Percentiles rank a stretch among this genome's conserved stretches.
Conservation (phyloP, 345 rosid species). For the Durio zibethinus region DNA sequence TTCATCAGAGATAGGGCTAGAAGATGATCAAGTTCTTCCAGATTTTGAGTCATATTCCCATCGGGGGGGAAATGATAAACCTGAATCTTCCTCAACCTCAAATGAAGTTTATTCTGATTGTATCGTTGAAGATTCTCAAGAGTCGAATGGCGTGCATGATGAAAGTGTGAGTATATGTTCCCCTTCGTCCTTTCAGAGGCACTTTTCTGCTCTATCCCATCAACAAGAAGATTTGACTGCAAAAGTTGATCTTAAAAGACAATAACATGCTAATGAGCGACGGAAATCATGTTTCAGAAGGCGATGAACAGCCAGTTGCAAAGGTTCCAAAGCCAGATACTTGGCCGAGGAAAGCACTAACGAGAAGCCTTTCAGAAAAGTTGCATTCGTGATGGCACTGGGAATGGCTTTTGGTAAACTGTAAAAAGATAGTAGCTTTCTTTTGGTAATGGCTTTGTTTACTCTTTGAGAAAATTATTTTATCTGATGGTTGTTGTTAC, state of each 20-base stretch:
- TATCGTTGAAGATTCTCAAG: conserved; percentile 32
- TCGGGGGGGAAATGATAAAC: neutral
- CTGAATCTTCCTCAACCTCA: conserved; percentile 13
- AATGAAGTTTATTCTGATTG: conserved; percentile 1
- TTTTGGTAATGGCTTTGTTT: too few relatives aligned
- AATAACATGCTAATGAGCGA: neutral
- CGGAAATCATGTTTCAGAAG: neutral
- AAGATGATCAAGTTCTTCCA: conserved; percentile 9
- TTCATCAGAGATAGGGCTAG: conserved; percentile 20
- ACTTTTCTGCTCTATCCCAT: neutral
- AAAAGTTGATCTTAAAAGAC: neutral
- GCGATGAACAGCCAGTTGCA: neutral
- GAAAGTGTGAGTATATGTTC: conserved; percentile 8
- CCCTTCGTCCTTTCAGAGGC: neutral
- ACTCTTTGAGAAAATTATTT: too few relatives aligned
- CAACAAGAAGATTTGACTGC: neutral
- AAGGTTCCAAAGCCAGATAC: conserved; percentile 3
- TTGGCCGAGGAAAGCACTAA: neutral
- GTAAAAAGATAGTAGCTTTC: too few relatives aligned
- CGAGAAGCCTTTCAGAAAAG: neutral
- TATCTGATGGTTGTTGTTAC: too few relatives aligned
- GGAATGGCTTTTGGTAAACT: neutral
- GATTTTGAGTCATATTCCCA: conserved; percentile 13
- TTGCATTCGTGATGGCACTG: neutral
- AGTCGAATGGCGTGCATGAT: neutral